Evolutionary conservation across 2,329 filamentous ascomycete species (phyloP), one percentile per base, ranked within the genome.

Genomic region (Cercospora nicotianae): DNA sequence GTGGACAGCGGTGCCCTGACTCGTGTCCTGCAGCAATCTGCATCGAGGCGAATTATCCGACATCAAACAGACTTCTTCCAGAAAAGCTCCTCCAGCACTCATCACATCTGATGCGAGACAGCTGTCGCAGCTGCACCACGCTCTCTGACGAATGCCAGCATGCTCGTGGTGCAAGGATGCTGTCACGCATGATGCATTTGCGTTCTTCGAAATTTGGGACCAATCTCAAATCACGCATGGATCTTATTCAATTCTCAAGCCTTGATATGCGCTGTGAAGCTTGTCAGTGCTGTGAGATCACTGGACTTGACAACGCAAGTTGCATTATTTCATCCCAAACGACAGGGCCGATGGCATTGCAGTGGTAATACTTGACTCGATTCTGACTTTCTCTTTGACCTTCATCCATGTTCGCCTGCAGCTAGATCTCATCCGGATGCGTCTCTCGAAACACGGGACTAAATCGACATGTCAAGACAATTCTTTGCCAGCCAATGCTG

Each of bases 21-120:
- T 65, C 63, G 57, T 51, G 57, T 16, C 55, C 26, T 53, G 55
- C 63, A 62, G 63, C 33, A 20, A 28, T 59, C 63, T 59, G 53
- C 55, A 60, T 33, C 63, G 53, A 65, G 63, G 63, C 63, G 63
- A 65, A 57, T 48, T 13, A 55, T 39, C 51, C 53, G 55, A 57
- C 63, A 48, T 65, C 39, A 28, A 48, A 62, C 18, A 48, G 53
- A 42, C 63, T 60, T 53, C 53, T 65, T 65, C 55, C 58, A 30
- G 63, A 60, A 65, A 62, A 30, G 26, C 23, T 23, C 28, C 18
- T 36, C 20, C 55, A 58, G 20, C 23, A 45, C 23, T 30, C 18
- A 48, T 48, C 51, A 60, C 53, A 48, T 60, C 63, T 33, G 57
- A 30, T 51, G 20, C 53, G 55, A 48, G 63, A 45, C 51, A 58